phyloP scores from a whole-genome alignment of 2,329 filamentous ascomycete genomes.

The Helotiales sp. region DNA sequence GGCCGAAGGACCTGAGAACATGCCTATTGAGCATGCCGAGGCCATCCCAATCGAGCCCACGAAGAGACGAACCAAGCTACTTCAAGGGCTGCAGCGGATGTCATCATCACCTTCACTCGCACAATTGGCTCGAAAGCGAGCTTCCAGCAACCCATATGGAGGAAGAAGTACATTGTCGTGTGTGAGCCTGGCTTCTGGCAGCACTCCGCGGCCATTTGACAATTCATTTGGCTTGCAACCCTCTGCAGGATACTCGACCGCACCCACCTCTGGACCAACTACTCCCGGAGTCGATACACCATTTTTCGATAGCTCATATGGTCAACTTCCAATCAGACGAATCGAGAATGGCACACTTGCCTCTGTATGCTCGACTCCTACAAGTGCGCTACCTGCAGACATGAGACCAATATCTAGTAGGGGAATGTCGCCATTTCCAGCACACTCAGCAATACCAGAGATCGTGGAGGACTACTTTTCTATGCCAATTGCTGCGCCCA shows the following conservation, averaged over 20 bases:
- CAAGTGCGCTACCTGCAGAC: constrained; percentile 25
- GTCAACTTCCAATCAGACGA: constrained; percentile 22
- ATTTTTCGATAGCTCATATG: constrained; percentile 25
- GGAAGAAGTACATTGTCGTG: constrained; percentile 32
- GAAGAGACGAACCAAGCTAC: constrained; percentile 34
- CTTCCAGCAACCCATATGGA: constrained; percentile 33
- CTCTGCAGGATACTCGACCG: constrained; percentile 30
- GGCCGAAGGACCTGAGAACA: constrained; percentile 11
- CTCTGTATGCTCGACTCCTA: constrained; percentile 22
- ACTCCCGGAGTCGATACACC: constrained; percentile 31
- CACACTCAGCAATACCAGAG: constrained; percentile 28
- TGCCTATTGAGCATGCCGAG: constrained; percentile 28
- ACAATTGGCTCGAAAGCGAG: constrained; percentile 31
- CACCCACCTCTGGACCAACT: constrained; percentile 30
- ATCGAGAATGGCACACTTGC: constrained; percentile 21
- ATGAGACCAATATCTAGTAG: constrained; percentile 23
- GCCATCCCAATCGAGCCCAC: constrained; percentile 29
- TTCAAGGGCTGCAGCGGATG: constrained; percentile 35
- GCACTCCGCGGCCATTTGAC: constrained; percentile 29
- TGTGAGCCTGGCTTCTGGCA: constrained; percentile 32
- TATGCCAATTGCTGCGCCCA: constrained; percentile 15
- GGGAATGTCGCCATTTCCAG: constrained; percentile 16
- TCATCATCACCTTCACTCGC: constrained; percentile 37
- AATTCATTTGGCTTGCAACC: constrained; percentile 28
- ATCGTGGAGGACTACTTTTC: constrained; percentile 36